Evolutionary conservation across 2,329 filamentous ascomycete species (phyloP).

Genomic region (Torrubiellomyces zombiae): DNA sequence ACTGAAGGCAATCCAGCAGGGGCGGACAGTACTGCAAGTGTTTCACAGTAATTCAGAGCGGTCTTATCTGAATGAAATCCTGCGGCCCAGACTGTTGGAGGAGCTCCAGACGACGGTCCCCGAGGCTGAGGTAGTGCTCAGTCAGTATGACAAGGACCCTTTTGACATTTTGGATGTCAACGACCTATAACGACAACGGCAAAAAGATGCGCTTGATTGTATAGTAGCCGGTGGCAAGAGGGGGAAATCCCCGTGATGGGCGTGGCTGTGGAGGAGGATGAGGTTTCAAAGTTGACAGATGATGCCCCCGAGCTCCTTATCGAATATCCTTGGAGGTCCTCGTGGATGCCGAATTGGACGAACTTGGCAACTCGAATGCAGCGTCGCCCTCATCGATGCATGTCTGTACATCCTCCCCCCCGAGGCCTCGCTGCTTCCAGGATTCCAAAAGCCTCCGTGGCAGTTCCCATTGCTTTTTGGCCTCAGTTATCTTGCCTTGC

Average conservation of each 20-base stretch:
- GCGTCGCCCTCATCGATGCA: slow-evolving; percentile 39
- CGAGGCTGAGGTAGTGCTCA: slow-evolving; percentile 52
- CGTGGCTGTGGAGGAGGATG: too few relatives aligned
- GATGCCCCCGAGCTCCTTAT: too few relatives aligned
- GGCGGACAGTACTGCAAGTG: slow-evolving; percentile 64
- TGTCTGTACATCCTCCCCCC: slow-evolving; percentile 35
- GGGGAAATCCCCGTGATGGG: too few relatives aligned
- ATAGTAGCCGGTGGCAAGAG: too few relatives aligned
- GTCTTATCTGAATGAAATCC: slow-evolving; percentile 56
- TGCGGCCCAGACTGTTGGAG: slow-evolving; percentile 48
- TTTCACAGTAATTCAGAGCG: slow-evolving; percentile 93
- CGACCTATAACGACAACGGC: slow-evolving; percentile 19
- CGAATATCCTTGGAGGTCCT: too few relatives aligned
- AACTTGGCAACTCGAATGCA: slow-evolving; percentile 15
- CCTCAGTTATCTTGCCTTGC: slow-evolving; percentile 44
- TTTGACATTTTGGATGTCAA: slow-evolving; percentile 55
- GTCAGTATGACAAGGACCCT: slow-evolving; percentile 69
- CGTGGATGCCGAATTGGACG: not conserved
- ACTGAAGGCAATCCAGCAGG: slow-evolving; percentile 68
- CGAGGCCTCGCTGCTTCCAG: slow-evolving; percentile 38
- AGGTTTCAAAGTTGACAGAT: too few relatives aligned
- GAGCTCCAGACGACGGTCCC: slow-evolving; percentile 32
- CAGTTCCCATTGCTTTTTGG: slow-evolving; percentile 38
- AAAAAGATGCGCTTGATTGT: too few relatives aligned
- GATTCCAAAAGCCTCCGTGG: slow-evolving; percentile 31